phyloP scores from a whole-genome alignment of 495 filamentous ascomycete species.

The Hypoxylon trugodes region DNA sequence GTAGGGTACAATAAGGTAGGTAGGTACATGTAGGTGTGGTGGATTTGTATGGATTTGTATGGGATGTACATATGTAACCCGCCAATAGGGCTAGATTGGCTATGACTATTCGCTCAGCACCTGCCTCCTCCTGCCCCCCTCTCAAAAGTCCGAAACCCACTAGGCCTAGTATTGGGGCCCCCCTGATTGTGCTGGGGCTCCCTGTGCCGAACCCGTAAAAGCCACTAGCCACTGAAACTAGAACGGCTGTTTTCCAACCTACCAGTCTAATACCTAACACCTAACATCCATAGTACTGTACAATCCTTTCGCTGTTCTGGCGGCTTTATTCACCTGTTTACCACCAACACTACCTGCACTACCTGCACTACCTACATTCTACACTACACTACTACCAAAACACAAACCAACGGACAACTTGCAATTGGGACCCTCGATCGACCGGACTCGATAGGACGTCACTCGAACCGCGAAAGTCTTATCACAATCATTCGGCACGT shows the following conservation, averaged over 20 bases:
- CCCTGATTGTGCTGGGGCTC: constrained; percentile 36
- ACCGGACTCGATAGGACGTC: constrained; percentile 13
- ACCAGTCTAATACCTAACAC: constrained; percentile 1
- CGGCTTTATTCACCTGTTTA: constrained; percentile 11
- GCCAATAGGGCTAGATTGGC: constrained; percentile 35
- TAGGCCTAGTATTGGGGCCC: constrained; percentile 25
- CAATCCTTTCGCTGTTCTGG: constrained; percentile 6
- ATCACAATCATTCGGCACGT: constrained; percentile 8
- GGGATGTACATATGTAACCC: constrained; percentile 27
- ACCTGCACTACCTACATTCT: no score
- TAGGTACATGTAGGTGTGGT: constrained; percentile 3
- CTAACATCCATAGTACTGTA: background rate
- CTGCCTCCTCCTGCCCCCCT: constrained; percentile 17
- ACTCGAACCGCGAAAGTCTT: background rate
- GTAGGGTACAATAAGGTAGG: background rate
- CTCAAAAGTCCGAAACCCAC: constrained; percentile 44
- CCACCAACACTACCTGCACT: background rate
- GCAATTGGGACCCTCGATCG: constrained; percentile 29
- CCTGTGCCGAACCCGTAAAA: constrained; percentile 36
- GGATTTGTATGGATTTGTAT: background rate
- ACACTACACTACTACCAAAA: no score
- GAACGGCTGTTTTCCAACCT: constrained; percentile 27
- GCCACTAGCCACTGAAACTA: constrained; percentile 35
- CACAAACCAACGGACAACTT: constrained; percentile 37
- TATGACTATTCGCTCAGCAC: constrained; percentile 17